phyloP scores from a whole-genome alignment of 2,329 filamentous ascomycete genomes.

The Albophoma yamanashiensis region DNA sequence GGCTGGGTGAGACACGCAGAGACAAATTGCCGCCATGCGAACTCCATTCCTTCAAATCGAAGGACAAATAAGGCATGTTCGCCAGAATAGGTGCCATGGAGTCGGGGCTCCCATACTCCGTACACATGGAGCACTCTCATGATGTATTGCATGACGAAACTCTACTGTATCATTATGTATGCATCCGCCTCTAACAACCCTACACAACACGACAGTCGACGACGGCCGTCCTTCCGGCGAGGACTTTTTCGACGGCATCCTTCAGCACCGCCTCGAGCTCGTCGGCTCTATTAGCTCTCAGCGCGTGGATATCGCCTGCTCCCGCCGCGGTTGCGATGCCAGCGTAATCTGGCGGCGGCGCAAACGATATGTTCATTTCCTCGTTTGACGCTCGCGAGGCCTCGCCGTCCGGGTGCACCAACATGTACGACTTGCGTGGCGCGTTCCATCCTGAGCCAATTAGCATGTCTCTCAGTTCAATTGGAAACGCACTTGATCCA shows the following conservation, averaged over 20 bases:
- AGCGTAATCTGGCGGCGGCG: conserved; percentile 5
- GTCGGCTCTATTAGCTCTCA: conserved; percentile 1
- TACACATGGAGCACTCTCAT: no score
- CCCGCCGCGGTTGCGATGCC: conserved; percentile 4
- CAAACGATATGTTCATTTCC: conserved; percentile 6
- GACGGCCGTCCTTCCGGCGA: not conserved
- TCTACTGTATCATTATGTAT: no score
- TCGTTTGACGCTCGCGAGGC: conserved; percentile 3
- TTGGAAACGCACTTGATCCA: not conserved
- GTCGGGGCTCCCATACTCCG: no score
- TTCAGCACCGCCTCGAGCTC: conserved; percentile 2
- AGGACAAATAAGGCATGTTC: no score
- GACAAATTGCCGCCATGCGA: no score
- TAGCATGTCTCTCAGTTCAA: not conserved
- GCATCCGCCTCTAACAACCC: not conserved
- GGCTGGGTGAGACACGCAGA: no score
- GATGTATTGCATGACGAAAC: no score
- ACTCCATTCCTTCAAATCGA: no score
- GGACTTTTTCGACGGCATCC: conserved; percentile 4
- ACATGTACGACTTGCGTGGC: conserved; percentile 4
- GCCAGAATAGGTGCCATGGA: no score
- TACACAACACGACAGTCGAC: not conserved
- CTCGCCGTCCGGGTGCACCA: conserved; percentile 4
- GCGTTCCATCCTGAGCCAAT: conserved; percentile 5
- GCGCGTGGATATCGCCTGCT: conserved; percentile 2